Evolutionary conservation across 2,329 filamentous ascomycete genomes (phyloP).

Genomic region (Penicillium sp.): DNA sequence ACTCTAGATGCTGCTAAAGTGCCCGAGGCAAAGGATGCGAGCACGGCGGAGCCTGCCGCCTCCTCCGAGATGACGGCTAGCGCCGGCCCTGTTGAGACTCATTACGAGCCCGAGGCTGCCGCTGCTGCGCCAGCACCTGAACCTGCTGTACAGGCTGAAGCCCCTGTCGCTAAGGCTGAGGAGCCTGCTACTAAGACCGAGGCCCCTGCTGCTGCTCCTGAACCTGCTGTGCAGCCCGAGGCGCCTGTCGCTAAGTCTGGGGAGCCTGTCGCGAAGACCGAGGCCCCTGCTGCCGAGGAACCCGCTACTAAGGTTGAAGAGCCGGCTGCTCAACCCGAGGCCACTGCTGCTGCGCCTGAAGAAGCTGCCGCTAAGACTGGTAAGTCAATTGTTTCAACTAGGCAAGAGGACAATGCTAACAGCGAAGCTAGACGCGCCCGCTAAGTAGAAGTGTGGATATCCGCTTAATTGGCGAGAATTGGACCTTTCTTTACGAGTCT

Average conservation of each 20-base stretch:
- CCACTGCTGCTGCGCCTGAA: background rate
- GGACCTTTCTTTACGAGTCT: slow-evolving; percentile 7
- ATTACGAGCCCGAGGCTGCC: background rate
- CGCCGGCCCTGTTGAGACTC: background rate
- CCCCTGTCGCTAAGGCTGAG: background rate
- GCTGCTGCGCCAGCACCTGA: background rate
- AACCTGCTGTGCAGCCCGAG: background rate
- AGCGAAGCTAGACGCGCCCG: background rate
- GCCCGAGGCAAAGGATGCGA: background rate
- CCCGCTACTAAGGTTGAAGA: background rate
- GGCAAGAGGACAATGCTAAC: background rate
- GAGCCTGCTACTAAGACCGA: background rate
- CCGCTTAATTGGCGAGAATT: background rate
- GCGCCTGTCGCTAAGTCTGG: background rate
- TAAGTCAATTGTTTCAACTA: background rate
- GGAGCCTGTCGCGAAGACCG: background rate
- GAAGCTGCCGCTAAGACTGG: slow-evolving; percentile 4
- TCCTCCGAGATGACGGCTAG: slow-evolving; percentile 2
- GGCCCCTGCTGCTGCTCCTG: background rate
- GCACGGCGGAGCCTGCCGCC: background rate
- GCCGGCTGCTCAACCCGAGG: background rate
- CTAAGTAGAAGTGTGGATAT: slow-evolving; percentile 4
- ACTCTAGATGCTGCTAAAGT: background rate
- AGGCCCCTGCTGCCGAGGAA: background rate
- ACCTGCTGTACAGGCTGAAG: background rate